Evolutionary conservation across 1,284 basidiomycete species (phyloP).

Genomic region (Trichosporon faecale): DNA sequence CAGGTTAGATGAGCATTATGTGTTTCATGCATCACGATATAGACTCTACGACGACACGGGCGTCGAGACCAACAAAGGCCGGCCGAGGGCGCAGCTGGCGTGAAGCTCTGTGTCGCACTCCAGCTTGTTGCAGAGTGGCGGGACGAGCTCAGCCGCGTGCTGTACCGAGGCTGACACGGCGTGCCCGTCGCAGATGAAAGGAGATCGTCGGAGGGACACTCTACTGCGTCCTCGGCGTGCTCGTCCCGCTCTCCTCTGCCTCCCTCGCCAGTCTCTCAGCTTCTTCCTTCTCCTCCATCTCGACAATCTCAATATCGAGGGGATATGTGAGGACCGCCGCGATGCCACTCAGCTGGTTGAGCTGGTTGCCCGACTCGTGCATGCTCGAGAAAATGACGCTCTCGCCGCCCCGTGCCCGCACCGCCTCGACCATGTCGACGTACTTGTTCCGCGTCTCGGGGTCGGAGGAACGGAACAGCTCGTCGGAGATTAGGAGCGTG

Average conservation of each 20-base stretch:
- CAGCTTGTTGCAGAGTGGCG: no score
- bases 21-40: constrained; percentile 6
- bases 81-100: no score
- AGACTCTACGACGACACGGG: background rate
- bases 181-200: no score
- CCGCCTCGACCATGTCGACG: constrained; percentile 83
- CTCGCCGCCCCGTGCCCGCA: constrained; percentile 83
- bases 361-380: constrained; percentile 97
- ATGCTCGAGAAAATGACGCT: constrained; percentile 96
- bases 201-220: no score
- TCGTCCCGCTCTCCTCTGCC: constrained; percentile 15
- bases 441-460: constrained; percentile 74
- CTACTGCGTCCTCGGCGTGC: constrained; percentile 14
- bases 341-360: constrained; percentile 87
- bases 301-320: constrained; percentile 88
- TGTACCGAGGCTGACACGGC: no score
- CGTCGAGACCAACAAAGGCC: no score
- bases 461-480: constrained; percentile 81
- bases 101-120: no score
- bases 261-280: constrained; percentile 49
- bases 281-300: constrained; percentile 82
- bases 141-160: no score
- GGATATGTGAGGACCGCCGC: constrained; percentile 96
- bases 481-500: constrained; percentile 90
- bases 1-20: background rate